phyloP scores from a whole-genome alignment of 2,329 filamentous ascomycete species.

The Aureobasidium uvarum region DNA sequence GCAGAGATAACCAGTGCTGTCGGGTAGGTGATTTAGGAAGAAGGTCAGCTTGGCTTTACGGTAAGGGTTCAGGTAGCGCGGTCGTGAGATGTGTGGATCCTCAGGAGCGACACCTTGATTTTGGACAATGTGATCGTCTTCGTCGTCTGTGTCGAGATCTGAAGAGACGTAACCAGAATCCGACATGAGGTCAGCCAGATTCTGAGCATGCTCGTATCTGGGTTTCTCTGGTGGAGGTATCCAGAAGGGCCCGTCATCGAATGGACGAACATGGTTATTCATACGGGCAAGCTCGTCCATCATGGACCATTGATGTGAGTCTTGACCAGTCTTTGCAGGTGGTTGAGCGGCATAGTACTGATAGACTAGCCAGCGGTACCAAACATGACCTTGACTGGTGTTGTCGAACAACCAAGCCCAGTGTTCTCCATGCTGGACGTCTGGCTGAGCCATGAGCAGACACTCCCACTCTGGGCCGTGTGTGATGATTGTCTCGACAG shows the following conservation, averaged over 20 bases:
- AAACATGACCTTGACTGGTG: slow-evolving; percentile 73
- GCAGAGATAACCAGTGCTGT: slow-evolving; percentile 67
- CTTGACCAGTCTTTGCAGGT: background rate
- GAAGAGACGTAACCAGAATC: slow-evolving; percentile 84
- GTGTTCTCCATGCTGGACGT: slow-evolving; percentile 81
- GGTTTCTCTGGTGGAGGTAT: slow-evolving; percentile 68
- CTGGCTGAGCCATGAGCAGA: slow-evolving; percentile 79
- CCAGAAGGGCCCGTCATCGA: slow-evolving; percentile 77
- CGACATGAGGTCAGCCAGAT: slow-evolving; percentile 74
- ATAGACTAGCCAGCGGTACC: slow-evolving; percentile 92
- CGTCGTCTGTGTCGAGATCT: slow-evolving; percentile 73
- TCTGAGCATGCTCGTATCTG: slow-evolving; percentile 77
- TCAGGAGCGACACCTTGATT: slow-evolving; percentile 1
- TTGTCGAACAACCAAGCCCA: slow-evolving; percentile 96
- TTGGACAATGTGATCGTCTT: slow-evolving; percentile 42
- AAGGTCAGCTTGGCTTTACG: slow-evolving; percentile 82
- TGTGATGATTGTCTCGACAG: slow-evolving; percentile 66
- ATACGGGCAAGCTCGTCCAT: slow-evolving; percentile 26
- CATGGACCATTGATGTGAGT: slow-evolving; percentile 12
- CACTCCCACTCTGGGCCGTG: slow-evolving; percentile 77
- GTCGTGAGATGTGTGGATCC: background rate
- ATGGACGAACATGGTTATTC: slow-evolving; percentile 54
- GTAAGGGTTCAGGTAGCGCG: slow-evolving; percentile 69
- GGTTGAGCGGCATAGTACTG: slow-evolving; percentile 45
- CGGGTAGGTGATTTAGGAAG: slow-evolving; percentile 78